Base-by-base conservation (phyloP, 2,329 filamentous ascomycete species). In the Venturia pyrina region DNA sequence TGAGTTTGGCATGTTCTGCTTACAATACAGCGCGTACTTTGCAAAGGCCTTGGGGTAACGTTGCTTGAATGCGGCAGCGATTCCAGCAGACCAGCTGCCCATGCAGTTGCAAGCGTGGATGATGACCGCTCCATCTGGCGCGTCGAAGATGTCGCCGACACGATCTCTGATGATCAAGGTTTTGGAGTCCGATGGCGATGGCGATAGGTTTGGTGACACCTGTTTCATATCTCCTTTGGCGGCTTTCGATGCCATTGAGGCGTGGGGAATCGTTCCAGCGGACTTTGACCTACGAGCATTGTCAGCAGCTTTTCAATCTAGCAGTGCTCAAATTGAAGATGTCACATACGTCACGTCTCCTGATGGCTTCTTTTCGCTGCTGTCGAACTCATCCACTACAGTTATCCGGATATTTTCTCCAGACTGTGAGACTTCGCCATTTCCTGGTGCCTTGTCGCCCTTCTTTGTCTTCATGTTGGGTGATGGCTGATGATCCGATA, bases 21-120 rank as follows among this genome's bases (percentile, higher is more conserved):
- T 71, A 72, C 84, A 87, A 72, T 85, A 77, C 0, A 69, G 60
- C 8, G 73, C 70, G 72, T 87, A 84, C 28, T 76, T 69, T 2
- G 72, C 67, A 73, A 77, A 84, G 1, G 84, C 84, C 0, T 72
- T 70, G 0, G 83, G 83, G 66, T 85, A 87, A 28, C 73, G 73
- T 5, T 73, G 67, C 28, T 76, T 79, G 74, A 87, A 86, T 0
- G 73, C 76, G 43, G 70, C 69, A 1, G 85, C 85, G 64, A 87
- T 84, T n/a, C 85, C 85, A 3, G 77, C 78, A 59, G 83, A 83
- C 85, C 85, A 87, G 17, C 70, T 71, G 6, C 85, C 85, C 67
- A 79, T 73, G 63, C 80, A 81, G 72, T 87, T 87, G 74, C 84
- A 87, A 15, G 85, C 83, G 72, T 87, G 85, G 66, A 86, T 79